These are phyloP conservation scores for Coemansia sp. DNA, from an alignment of 192 early-diverging fungal species.

Conservation along the genomic window DNA sequence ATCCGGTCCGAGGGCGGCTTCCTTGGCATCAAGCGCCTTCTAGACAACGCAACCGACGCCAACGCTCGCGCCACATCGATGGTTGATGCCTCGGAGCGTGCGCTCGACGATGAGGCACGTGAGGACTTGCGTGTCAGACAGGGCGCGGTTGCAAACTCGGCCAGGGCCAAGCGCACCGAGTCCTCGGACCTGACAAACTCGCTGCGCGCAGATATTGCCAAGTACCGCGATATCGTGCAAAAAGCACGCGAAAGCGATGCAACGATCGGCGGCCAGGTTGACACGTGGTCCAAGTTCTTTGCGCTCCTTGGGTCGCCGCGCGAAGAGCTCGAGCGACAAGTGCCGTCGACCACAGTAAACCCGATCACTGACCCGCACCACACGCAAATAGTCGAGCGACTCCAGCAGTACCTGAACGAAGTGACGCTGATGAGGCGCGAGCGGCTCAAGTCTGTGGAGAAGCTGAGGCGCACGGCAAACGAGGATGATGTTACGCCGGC, in stretches of 20 bases:
- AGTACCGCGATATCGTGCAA: conserved; percentile 66
- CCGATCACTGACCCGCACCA: conserved; percentile 62
- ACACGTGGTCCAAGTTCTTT: conserved; percentile 43
- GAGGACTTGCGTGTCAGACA: conserved; percentile 35
- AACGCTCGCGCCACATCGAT: conserved; percentile 54
- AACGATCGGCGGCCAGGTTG: conserved; percentile 55
- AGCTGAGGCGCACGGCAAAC: conserved; percentile 65
- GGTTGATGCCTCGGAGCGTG: conserved; percentile 59
- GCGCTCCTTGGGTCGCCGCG: conserved; percentile 32
- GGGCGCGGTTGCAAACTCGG: conserved; percentile 1
- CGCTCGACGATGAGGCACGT: conserved; percentile 38
- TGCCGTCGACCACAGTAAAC: conserved; percentile 62
- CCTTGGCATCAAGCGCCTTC: conserved; percentile 60
- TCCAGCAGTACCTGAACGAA: conserved; percentile 62
- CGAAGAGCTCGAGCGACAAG: conserved; percentile 57
- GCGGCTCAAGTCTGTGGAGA: conserved; percentile 62
- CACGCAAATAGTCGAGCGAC: conserved; percentile 61
- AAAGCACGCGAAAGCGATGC: conserved; percentile 74
- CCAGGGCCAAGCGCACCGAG: conserved; percentile 12
- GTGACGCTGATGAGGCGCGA: conserved; percentile 60
- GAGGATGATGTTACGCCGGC: conserved; percentile 79
- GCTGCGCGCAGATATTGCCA: conserved; percentile 34
- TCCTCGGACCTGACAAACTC: conserved; percentile 41
- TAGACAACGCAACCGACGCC: conserved; percentile 60
- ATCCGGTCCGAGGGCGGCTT: conserved; percentile 71